Evolutionary conservation across 2,329 filamentous ascomycete genomes (phyloP), one percentile per base, ranked within the genome.

Genomic region (Rachicladosporium sp.): DNA sequence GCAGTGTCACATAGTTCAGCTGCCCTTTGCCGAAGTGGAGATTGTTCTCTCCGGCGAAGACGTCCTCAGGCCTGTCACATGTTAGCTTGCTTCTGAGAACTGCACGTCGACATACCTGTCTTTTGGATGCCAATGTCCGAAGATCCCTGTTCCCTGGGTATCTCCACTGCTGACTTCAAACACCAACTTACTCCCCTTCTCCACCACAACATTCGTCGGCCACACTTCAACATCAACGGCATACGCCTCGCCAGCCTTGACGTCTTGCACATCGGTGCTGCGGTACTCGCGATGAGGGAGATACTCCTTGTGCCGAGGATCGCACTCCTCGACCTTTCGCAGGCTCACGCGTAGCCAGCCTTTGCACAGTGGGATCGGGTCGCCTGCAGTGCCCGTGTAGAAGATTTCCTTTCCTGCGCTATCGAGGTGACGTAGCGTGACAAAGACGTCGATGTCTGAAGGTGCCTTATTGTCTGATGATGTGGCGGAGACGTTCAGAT

Each of bases 321-420:
- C 62, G 4, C 67, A 49, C 1, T 59, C 50, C 43, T 75, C 65
- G 3, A 70, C 66, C 50, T 73, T 74, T 12, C 76, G 69, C 11
- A 77, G 57, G 29, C 66, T 71, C 8, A 70, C 67, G 1, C 76
- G 68, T 7, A 80, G 67, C 76, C 76, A 81, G 13, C 76, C 77
- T 55, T 80, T 81, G 38, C 69, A 66, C 0, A 80, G 61, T 0
- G 77, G 77, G 0, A 80, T 67, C 0, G 73, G 69, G 43, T 80
- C 77, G 9, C 78, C 76, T 0, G 74, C 73, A 2, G 78, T 79
- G 29, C 77, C 76, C 0, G 77, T 81, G 55, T 80, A 81, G 47
- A 68, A 68, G 3, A 82, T 63, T 46, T 80, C 76, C 7, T 70
- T 64, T 1, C 73, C 74, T 0, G 59, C 49, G 0, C 73, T 60